Conservation (phyloP, 805 yeast genomes). For the Suhomyces xylopsoci region DNA sequence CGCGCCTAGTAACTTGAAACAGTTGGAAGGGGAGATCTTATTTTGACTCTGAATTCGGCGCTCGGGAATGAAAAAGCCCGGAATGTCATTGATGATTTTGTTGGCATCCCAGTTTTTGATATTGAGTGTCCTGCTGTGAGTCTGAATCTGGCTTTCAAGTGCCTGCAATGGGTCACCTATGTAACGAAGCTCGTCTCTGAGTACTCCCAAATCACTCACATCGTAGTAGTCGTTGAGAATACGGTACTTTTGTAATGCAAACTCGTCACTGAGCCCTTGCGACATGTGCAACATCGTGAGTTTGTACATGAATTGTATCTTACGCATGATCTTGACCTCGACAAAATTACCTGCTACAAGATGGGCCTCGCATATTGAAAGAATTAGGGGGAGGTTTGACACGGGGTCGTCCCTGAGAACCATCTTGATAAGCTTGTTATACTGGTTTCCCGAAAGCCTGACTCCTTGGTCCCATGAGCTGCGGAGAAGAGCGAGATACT, state of each 20-base stretch:
- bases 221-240: conserved; percentile 28
- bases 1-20: conserved; percentile 14
- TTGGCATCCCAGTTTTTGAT: conserved; percentile 5
- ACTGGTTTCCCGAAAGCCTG: conserved; percentile 18
- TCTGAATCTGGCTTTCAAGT: conserved; percentile 11
- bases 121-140: conserved; percentile 1
- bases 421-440: conserved; percentile 12
- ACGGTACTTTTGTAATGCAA: conserved; percentile 14
- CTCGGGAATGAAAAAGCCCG: conserved; percentile 33
- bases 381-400: conserved; percentile 11
- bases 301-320: conserved; percentile 26
- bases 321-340: conserved; percentile 20
- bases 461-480: conserved; percentile 8
- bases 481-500: conserved; percentile 10
- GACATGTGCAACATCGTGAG: conserved; percentile 20
- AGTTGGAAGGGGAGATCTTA: conserved; percentile 18
- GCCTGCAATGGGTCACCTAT: conserved; percentile 11
- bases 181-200: conserved; percentile 11
- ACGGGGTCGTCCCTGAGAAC: conserved; percentile 2
- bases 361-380: conserved; percentile 27
- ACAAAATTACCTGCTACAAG: conserved; percentile 31
- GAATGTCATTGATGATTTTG: conserved; percentile 16
- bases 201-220: conserved; percentile 11
- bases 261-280: conserved; percentile 11
- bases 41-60: conserved; percentile 20